Conservation (phyloP, 1,284 basidiomycete species). For the Retiboletus flavoniger region DNA sequence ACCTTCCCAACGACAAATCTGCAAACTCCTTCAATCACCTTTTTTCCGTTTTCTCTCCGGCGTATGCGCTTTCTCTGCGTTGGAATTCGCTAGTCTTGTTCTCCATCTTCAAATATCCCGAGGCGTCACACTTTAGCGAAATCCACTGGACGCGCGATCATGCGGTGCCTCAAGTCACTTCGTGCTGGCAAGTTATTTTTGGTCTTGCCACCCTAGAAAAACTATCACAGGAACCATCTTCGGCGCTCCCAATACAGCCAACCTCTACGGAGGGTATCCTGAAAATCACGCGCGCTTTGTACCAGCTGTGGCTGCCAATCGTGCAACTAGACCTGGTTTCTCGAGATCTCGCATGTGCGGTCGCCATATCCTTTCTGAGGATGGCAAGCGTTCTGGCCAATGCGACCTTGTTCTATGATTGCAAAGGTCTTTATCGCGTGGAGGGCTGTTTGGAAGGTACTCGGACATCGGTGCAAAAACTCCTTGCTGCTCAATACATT, state of each 20-base stretch:
- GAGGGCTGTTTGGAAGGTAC: constrained; percentile 5
- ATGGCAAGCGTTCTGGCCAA: constrained; percentile 43
- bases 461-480: constrained; percentile 6
- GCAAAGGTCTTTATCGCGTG: constrained; percentile 22
- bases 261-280: constrained; percentile 21
- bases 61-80: constrained; percentile 15
- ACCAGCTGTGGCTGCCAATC: constrained; percentile 40
- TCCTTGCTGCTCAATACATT: constrained; percentile 26
- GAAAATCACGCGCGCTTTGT: constrained; percentile 38
- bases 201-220: constrained; percentile 32
- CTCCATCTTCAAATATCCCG: constrained; percentile 23
- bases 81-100: constrained; percentile 24
- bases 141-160: not conserved
- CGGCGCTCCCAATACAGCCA: not conserved
- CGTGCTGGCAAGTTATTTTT: constrained; percentile 31
- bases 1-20: not conserved
- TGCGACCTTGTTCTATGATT: constrained; percentile 35
- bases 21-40: constrained; percentile 5
- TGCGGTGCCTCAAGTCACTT: constrained; percentile 7
- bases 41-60: constrained; percentile 19
- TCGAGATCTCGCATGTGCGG: constrained; percentile 29
- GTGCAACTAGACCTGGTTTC: constrained; percentile 27
- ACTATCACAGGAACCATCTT: constrained; percentile 9
- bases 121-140: not conserved
- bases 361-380: constrained; percentile 48